Percentiles rank a stretch among this genome's conserved stretches.
phyloP scores from a whole-genome alignment of 2,329 filamentous ascomycete species.

The Geoglossum cookeanum region DNA sequence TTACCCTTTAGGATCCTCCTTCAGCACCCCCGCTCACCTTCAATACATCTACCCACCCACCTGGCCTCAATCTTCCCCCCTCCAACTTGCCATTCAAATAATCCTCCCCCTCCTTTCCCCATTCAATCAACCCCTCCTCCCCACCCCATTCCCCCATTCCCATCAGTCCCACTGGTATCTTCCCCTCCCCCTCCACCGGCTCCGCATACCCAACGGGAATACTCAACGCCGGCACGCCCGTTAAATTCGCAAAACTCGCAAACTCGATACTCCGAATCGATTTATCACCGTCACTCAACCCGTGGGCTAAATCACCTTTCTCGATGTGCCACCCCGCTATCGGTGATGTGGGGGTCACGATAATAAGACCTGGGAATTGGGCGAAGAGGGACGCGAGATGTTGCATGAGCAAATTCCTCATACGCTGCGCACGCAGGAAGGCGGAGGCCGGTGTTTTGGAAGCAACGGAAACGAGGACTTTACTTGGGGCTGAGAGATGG shows the following conservation, averaged over 20 bases:
- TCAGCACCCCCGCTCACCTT: background rate
- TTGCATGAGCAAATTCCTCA: constrained; percentile 60
- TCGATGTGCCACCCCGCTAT: constrained; percentile 58
- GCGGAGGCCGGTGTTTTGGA: constrained; percentile 47
- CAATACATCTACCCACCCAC: constrained; percentile 2
- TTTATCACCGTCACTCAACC: constrained; percentile 53
- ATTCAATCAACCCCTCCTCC: constrained; percentile 32
- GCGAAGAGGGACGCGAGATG: constrained; percentile 56
- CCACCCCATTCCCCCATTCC: constrained; percentile 35
- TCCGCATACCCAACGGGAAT: constrained; percentile 57
- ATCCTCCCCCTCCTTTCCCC: constrained; percentile 31
- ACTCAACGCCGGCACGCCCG: constrained; percentile 55
- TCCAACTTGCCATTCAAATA: constrained; percentile 20
- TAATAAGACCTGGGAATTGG: constrained; percentile 52
- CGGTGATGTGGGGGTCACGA: constrained; percentile 62
- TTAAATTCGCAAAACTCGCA: constrained; percentile 68
- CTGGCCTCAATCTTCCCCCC: background rate
- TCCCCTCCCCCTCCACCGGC: constrained; percentile 35
- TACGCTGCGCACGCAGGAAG: constrained; percentile 50
- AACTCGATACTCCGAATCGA: constrained; percentile 69
- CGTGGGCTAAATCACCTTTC: constrained; percentile 38
- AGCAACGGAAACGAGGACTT: constrained; percentile 47
- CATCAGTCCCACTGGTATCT: constrained; percentile 33
- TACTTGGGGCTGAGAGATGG: constrained; percentile 45
- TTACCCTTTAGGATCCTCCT: too few species aligned